phyloP scores from a whole-genome alignment of 192 early-diverging fungal genomes.

The Mortierella alpina region DNA sequence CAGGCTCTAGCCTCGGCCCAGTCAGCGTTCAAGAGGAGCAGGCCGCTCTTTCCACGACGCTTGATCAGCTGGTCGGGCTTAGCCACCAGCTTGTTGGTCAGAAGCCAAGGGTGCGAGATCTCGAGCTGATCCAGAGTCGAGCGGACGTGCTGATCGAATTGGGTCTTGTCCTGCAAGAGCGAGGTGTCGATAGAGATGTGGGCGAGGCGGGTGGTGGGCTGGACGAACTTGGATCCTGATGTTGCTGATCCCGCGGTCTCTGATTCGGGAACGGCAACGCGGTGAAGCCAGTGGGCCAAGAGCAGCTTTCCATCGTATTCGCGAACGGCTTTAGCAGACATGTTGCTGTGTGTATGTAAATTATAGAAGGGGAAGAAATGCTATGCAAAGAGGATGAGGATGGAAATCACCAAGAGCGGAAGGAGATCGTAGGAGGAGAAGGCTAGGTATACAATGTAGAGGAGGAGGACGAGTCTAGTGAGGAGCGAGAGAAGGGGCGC shows the following conservation, averaged over 20 bases:
- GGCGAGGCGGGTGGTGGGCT: slow-evolving; percentile 81
- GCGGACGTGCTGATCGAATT: slow-evolving; percentile 72
- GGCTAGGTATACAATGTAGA: slow-evolving; percentile 18
- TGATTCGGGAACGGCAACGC: slow-evolving; percentile 53
- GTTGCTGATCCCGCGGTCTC: slow-evolving; percentile 58
- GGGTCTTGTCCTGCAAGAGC: slow-evolving; percentile 57
- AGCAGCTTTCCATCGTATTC: slow-evolving; percentile 99
- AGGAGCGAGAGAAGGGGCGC: background rate
- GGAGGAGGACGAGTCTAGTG: background rate
- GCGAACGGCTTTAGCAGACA: slow-evolving; percentile 93
- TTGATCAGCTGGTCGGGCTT: slow-evolving; percentile 99
- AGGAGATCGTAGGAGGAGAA: background rate
- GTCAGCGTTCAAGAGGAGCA: slow-evolving; percentile 90
- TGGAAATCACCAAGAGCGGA: no score
- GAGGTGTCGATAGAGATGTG: slow-evolving; percentile 79
- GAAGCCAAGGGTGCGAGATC: slow-evolving; percentile 85
- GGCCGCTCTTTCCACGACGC: slow-evolving; percentile 95
- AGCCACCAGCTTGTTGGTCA: slow-evolving; percentile 87
- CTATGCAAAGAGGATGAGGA: background rate
- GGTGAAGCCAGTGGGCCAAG: slow-evolving; percentile 88
- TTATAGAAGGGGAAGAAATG: background rate
- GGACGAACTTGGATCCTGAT: slow-evolving; percentile 71
- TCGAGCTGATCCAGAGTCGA: slow-evolving; percentile 72
- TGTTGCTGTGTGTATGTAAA: slow-evolving; percentile 27
- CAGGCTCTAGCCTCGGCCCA: slow-evolving; percentile 90